Evolutionary conservation across 2,329 filamentous ascomycete genomes (phyloP), one percentile per base, ranked within the genome.

Genomic region (Boeremia lycopersici): DNA sequence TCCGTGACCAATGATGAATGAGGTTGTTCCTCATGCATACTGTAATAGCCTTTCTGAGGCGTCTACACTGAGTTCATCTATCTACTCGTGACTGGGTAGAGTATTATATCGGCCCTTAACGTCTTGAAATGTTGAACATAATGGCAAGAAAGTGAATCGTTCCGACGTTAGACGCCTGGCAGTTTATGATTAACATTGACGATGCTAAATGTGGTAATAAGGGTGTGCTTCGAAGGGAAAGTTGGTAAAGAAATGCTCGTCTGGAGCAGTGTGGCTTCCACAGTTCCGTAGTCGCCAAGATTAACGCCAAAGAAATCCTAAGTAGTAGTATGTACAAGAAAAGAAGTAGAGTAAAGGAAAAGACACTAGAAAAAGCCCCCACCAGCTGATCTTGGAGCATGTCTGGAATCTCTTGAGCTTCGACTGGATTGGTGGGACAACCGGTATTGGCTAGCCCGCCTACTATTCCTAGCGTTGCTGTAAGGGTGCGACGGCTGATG

Each of bases 171-270:
- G 19, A 23, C 19, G 19, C 19, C 19, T 23, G 19, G 5, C 19
- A 23, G 2, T 23, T 23, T 23, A 23, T 34, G 43, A 53, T 38
- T 29, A 31, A 12, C n/a, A 39, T 53, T 44, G 38, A 42, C 31
- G 42, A 15, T 23, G 5, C 15, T 17, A 42, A 36, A 8, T 41
- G 12, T 40, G 28, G 8, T 35, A 46, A 31, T 47, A 55, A 50
- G 17, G 42, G 28, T 55, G 46, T 55, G 52, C 41, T 50, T 41
- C 9, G 52, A 50, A 55, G 41, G 28, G 52, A 55, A 55, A 30
- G 33, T 9, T 33, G 17, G 13, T 41, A 46, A 3, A 17, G 25
- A 40, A 36, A 29, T 7, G 15, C 19, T 35, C 23, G 17, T 39
- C 23, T 10, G 9, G 35, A n/a, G 25, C 15, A 19, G 4, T 39